Evolutionary conservation across 1,284 basidiomycete genomes (phyloP), one percentile per base, ranked within the genome.

Genomic region (Meira nashicola): DNA sequence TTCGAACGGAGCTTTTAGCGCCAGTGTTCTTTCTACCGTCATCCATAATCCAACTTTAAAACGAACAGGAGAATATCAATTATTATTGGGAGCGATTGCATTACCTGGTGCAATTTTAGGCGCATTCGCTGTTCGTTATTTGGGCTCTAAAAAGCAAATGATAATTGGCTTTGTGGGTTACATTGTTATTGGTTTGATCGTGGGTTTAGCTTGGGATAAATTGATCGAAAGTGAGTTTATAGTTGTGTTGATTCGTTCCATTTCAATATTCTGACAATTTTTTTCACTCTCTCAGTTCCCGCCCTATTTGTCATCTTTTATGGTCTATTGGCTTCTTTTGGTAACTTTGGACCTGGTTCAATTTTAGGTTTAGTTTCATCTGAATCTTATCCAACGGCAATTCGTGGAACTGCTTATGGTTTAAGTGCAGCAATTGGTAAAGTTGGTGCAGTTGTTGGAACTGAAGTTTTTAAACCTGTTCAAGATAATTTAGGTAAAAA

Each of bases 131-230:
- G 21, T 65, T 40, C 38, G 39, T 21, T 55, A 43, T 14, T 15
- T 70, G 12, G 69, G 69, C 4, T 62, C 58, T 15, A 59, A 64
- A 64, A 66, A 68, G 38, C 68, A 71, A 19, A 85, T 89, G 83
- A 86, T 88, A 68, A 78, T 87, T 44, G 88, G 88, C 0, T 89
- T 89, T 78, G 82, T 82, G 46, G 87, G 88, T 2, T 89, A 89
- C 76, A 79, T 89, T 25, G 77, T 89, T 21, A 85, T 89, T 68
- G 86, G 87, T 40, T 80, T 89, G 9, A 58, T 63, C 37, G 59
- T 68, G 14, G 88, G 88, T 7, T 77, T 83, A 55, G 79, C 84
- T 1, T 90, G 88, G 72, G 82, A 88, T 58, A 84, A 83, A 76
- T 84, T 89, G 58, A 86, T 84, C 2, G 81, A 82, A 19, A 33